Base-by-base conservation (phyloP, 495 filamentous ascomycete species). In the Neurospora sp. region DNA sequence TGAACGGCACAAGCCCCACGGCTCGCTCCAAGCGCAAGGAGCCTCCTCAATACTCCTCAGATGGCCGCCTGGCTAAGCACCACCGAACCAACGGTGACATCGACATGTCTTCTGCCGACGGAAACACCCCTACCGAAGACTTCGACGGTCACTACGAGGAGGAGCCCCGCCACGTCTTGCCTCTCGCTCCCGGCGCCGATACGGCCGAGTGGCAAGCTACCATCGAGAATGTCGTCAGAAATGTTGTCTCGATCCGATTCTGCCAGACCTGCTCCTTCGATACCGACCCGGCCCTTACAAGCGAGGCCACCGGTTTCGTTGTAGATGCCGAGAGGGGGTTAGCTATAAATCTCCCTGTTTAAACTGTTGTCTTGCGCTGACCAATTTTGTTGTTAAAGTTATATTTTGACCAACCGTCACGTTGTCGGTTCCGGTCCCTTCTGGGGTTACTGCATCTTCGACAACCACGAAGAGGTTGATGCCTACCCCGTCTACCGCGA, bases 221-320 rank as follows among this genome's bases (percentile, higher is more conserved):
- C 4, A 97, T 99, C 75, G 94, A 98, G 84, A 89, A 87, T 54
- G 96, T 98, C 3, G 95, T 99, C 31, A 88, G 89, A 75, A 96
- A 92, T 71, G 96, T 98, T 2, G 96, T 99, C 39, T 97, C 94
- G 14, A 98, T 99, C 80, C 93, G 97, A 75, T 99, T 99, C 85
- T 98, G 95, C 80, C 95, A 98, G 85, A 98, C 96, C 1, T 97
- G 93, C 83, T 94, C 96, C 5, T 99, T 99, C 80, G 96, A 99
- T 80, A 98, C 96, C 18, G 96, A 98, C 76, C 84, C 93, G 18
- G 97, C 96, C 4, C 89, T 96, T 79, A 92, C 94, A 18, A 96
- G 93, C 78, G 96, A 99, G 82, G 96, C 96, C 42, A 98, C 96
- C 1, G 96, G 96, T 4, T 99, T 98, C 81, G 95, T 99, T 31